These are phyloP conservation scores for Macrophomina pseudophaseolina DNA, from an alignment of 2,329 filamentous ascomycete species.

Conservation along the genomic window DNA sequence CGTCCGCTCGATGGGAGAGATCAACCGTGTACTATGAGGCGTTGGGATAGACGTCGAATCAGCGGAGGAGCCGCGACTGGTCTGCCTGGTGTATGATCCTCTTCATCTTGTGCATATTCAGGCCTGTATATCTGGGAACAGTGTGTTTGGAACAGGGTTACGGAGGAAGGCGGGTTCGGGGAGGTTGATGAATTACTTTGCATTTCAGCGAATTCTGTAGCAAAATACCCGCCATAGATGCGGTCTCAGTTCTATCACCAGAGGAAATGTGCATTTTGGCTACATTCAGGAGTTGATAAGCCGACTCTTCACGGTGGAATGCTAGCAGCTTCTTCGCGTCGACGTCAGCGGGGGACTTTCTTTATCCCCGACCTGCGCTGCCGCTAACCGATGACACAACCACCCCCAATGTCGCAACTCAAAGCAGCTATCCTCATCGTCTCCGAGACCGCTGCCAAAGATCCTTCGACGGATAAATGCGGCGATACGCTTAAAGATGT, in stretches of 20 bases:
- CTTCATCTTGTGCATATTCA: conserved; percentile 22
- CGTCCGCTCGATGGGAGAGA: conserved; percentile 3
- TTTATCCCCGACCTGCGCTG: background rate
- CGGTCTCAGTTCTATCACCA: conserved; percentile 11
- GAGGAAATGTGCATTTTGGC: background rate
- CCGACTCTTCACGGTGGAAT: background rate
- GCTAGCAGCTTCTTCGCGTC: background rate
- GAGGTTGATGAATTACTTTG: conserved; percentile 1
- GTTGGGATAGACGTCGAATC: conserved; percentile 23
- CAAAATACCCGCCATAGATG: conserved; percentile 21
- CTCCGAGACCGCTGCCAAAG: conserved; percentile 84
- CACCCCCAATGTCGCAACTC: conserved; percentile 48
- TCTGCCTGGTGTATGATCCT: background rate
- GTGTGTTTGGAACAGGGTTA: background rate
- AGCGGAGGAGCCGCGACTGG: background rate
- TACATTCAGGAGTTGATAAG: background rate
- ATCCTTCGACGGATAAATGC: conserved; percentile 79
- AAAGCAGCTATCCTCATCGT: conserved; percentile 82
- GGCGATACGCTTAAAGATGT: conserved; percentile 69
- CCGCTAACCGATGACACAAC: conserved; percentile 22
- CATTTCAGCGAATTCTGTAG: conserved; percentile 23
- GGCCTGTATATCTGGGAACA: conserved; percentile 19
- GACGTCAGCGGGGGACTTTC: conserved; percentile 19
- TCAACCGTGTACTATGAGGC: conserved; percentile 22
- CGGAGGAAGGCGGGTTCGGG: background rate